Conservation (phyloP, 1,284 basidiomycete genomes). For the Fomitiporia mediterranea region DNA sequence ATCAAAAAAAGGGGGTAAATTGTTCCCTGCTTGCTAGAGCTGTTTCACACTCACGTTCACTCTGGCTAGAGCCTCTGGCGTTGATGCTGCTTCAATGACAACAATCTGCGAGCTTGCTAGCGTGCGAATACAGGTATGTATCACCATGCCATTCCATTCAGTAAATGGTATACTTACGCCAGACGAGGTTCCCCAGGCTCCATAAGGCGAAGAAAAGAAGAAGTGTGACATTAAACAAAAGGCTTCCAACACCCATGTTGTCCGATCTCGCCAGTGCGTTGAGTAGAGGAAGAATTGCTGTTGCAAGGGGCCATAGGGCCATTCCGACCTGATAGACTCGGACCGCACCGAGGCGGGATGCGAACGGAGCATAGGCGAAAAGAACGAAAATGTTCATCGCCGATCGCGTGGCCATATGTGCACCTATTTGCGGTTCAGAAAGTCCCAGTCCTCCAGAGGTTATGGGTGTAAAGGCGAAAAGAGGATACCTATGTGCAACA, state of each 20-base stretch:
- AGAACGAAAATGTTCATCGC: conserved; percentile 22
- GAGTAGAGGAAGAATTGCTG: conserved; percentile 22
- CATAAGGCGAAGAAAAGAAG: conserved; percentile 19
- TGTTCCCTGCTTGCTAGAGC: too few species aligned
- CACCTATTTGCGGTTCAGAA: conserved; percentile 22
- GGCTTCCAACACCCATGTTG: not conserved
- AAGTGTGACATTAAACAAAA: conserved; percentile 11
- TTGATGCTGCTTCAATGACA: conserved; percentile 19
- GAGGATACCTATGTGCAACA: conserved; percentile 19
- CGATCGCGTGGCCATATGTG: conserved; percentile 23
- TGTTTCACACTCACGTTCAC: conserved; percentile 15
- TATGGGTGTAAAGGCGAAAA: conserved; percentile 26
- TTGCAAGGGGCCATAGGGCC: conserved; percentile 20
- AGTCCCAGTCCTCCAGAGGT: conserved; percentile 26
- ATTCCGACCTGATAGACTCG: conserved; percentile 21
- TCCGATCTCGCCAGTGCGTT: conserved; percentile 20
- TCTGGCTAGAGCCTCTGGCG: conserved; percentile 19
- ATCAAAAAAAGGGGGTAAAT: too few species aligned
- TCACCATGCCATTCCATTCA: not conserved
- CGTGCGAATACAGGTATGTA: not conserved
- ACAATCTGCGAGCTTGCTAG: conserved; percentile 16
- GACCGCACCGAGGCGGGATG: conserved; percentile 20
- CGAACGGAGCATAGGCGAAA: conserved; percentile 17
- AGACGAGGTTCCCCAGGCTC: conserved; percentile 6
- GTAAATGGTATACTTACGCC: conserved; percentile 8